These are phyloP conservation scores for Magnusiomyces ingens DNA, from an alignment of 1,139 yeast genomes.

Conservation along the genomic window DNA sequence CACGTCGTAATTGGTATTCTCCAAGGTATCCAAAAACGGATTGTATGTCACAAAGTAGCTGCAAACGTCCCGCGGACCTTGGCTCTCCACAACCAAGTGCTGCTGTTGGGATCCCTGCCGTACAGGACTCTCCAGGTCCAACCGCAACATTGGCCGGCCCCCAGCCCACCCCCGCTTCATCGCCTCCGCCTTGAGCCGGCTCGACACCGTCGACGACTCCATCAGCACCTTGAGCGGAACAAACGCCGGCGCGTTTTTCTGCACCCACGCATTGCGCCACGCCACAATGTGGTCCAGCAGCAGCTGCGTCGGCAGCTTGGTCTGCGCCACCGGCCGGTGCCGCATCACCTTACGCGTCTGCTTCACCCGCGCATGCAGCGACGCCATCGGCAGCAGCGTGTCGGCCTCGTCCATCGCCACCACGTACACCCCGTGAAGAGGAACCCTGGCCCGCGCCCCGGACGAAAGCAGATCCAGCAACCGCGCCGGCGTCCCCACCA, in stretches of 20 bases:
- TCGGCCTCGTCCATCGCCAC: constrained; percentile 24
- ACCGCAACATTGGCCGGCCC: constrained; percentile 16
- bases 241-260: constrained; percentile 9
- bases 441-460: constrained; percentile 17
- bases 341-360: not conserved
- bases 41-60: constrained; percentile 16
- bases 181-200: constrained; percentile 14
- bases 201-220: constrained; percentile 18
- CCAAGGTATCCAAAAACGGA: constrained; percentile 6
- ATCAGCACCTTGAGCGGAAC: constrained; percentile 18
- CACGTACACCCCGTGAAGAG: constrained; percentile 19
- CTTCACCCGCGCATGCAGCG: not conserved
- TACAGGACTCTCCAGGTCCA: constrained; percentile 15
- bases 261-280: constrained; percentile 20
- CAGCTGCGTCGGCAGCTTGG: constrained; percentile 18
- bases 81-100: not conserved
- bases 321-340: constrained; percentile 1
- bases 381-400: constrained; percentile 15
- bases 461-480: constrained; percentile 59
- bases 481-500: constrained; percentile 84
- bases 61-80: constrained; percentile 10
- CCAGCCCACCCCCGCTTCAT: constrained; percentile 14
- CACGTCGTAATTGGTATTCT: constrained; percentile 9
- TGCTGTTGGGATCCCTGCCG: not conserved
- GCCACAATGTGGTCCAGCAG: constrained; percentile 19